Evolutionary conservation across 148 eudicot genomes (phyloP), one percentile per base, ranked within the genome.

Genomic region (Rhododendron vialii): DNA sequence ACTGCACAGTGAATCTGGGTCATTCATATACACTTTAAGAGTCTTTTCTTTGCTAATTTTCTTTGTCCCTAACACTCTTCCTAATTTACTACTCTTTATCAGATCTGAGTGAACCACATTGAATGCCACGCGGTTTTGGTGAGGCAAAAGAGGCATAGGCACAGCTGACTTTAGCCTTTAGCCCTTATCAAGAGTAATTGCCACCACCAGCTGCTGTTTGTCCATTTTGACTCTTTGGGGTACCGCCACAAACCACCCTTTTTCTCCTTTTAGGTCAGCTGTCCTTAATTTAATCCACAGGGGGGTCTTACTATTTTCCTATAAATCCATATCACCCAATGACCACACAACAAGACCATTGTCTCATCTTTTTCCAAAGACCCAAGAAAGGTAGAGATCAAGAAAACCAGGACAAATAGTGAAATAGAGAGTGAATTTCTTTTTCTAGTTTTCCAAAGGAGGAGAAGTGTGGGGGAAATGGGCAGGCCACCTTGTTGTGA

Each of bases 401-500:
- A 30, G 76, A 71, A 71, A 71, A 71, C 18, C 41, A 71, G 30
- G 76, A 71, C 38, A 71, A 14, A 3, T 13, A 30, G 76, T 71
- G 76, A 71, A 10, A 81, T 28, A 86, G 81, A 86, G 82, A 84
- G 28, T 61, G 83, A 18, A n/a, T 81, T 83, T 69, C 61, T 69
- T 59, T 0, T 63, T 24, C 28, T 63, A 2, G 0, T 67, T 26
- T 26, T 26, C 15, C 74, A n/a, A 79, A 15, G 50, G 69, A 43
- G 74, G 81, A 74, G 20, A 48, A 15, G 20, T 15, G 30, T 15
- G 38, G 30, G 41, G 38, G 38, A 5, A 22, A 71, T 96, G 98
- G 98, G 93, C 33, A 96, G 98, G 82, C 96, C 98, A 59, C 98
- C 98, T 82, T 94, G 98, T 87, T 93, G 98, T 86, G 98, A 93